phyloP scores from a whole-genome alignment of 2,329 filamentous ascomycete species.

The Cercospora nicotianae region DNA sequence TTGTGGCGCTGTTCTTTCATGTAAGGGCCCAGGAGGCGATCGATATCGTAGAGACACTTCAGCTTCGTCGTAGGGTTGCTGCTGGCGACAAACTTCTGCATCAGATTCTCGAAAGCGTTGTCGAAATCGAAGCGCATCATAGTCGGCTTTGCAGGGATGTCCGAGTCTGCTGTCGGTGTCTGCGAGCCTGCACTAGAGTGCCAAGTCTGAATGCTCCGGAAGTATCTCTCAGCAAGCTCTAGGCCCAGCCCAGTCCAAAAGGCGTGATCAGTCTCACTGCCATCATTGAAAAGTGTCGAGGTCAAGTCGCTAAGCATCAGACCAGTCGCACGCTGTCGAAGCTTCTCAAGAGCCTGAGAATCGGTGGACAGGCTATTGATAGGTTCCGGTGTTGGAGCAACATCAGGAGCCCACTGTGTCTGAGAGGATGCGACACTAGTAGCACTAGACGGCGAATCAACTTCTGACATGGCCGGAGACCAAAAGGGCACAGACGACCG shows the following conservation, averaged over 20 bases:
- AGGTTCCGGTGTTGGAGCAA: conserved; percentile 10
- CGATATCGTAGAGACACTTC: conserved; percentile 76
- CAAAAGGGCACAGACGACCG: conserved; percentile 81
- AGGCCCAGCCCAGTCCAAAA: conserved; percentile 63
- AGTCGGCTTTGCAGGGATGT: background rate
- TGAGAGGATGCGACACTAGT: conserved; percentile 54
- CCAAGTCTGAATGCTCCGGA: conserved; percentile 18
- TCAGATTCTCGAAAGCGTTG: conserved; percentile 73
- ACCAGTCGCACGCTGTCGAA: conserved; percentile 70
- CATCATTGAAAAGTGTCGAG: conserved; percentile 78
- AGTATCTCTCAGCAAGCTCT: conserved; percentile 36
- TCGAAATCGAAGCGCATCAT: conserved; percentile 55
- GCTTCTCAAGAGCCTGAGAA: conserved; percentile 50
- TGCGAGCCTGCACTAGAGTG: conserved; percentile 22
- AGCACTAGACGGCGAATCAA: conserved; percentile 63
- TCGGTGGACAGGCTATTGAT: conserved; percentile 39
- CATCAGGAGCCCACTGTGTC: conserved; percentile 20
- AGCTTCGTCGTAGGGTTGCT: conserved; percentile 87
- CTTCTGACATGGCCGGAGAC: conserved; percentile 76
- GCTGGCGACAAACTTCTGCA: conserved; percentile 85
- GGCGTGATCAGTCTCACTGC: conserved; percentile 91
- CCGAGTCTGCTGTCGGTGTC: conserved; percentile 19
- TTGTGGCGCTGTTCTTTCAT: conserved; percentile 20
- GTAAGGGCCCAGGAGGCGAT: conserved; percentile 57
- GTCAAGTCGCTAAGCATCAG: conserved; percentile 87